Evolutionary conservation across 2,329 filamentous ascomycete species (phyloP).

Genomic region (Beauveria brongniartii): DNA sequence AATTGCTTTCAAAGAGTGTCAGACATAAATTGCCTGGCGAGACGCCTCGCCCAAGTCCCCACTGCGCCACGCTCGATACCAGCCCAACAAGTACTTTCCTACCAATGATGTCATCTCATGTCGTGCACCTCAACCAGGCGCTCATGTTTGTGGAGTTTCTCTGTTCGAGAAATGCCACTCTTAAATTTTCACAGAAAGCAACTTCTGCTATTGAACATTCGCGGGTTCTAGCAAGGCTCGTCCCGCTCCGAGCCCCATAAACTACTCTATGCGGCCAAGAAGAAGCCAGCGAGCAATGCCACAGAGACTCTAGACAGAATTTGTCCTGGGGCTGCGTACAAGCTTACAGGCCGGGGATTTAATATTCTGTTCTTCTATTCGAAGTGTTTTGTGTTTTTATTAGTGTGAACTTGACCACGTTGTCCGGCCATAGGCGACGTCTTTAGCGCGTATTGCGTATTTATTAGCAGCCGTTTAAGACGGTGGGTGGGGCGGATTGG

Average conservation of each 20-base stretch:
- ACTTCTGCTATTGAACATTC: not conserved
- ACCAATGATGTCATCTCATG: conserved; percentile 5
- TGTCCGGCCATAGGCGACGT: not conserved
- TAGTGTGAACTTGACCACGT: not conserved
- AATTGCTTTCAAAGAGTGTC: not conserved
- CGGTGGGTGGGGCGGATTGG: not conserved
- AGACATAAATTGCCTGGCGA: not conserved
- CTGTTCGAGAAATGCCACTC: not conserved
- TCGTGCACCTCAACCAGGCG: not conserved
- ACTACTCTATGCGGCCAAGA: conserved; percentile 8
- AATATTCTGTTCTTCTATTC: no score
- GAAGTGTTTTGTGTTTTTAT: not conserved
- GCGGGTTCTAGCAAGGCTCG: conserved; percentile 3
- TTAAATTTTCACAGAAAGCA: not conserved
- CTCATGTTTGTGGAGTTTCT: not conserved
- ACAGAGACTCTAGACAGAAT: not conserved
- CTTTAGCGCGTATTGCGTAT: not conserved
- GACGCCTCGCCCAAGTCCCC: not conserved
- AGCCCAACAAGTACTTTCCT: not conserved
- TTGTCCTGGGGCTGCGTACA: not conserved
- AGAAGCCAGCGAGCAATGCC: not conserved
- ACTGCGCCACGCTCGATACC: conserved; percentile 8
- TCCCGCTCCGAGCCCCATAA: conserved; percentile 10
- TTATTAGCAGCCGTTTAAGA: not conserved
- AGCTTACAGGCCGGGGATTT: not conserved